Conservation (phyloP, 345 rosid species). For the Abelmoschus esculentus region DNA sequence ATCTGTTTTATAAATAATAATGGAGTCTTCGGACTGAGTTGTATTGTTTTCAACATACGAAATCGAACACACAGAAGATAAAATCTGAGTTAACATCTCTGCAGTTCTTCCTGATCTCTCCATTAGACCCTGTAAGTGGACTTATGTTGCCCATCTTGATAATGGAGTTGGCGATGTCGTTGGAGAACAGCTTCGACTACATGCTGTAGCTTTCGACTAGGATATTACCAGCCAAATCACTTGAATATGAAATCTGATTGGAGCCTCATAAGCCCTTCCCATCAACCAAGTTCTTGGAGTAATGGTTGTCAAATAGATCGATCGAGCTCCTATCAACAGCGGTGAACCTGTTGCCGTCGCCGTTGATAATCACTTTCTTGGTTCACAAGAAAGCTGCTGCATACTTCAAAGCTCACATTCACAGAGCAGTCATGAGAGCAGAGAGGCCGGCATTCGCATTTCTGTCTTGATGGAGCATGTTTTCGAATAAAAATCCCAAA, state of each 20-base stretch:
- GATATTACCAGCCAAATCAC: slow-evolving; percentile 30
- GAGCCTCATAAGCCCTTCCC: slow-evolving; percentile 49
- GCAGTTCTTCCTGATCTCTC: slow-evolving; percentile 24
- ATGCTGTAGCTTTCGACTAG: slow-evolving; percentile 42
- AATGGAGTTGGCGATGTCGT: slow-evolving; percentile 48
- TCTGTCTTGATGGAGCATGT: slow-evolving; percentile 34
- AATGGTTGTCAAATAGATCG: slow-evolving; percentile 50
- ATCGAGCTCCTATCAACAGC: slow-evolving; percentile 20
- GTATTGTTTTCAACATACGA: background rate
- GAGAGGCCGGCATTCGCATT: slow-evolving; percentile 51
- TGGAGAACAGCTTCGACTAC: slow-evolving; percentile 30
- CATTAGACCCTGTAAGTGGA: slow-evolving; percentile 36
- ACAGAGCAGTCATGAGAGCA: slow-evolving; percentile 60
- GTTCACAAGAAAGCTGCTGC: no score
- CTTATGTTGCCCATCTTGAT: slow-evolving; percentile 61
- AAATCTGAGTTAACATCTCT: slow-evolving; percentile 33
- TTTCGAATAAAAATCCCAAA: no score
- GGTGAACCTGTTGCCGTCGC: no score
- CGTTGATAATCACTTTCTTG: no score
- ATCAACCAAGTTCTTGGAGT: slow-evolving; percentile 47
- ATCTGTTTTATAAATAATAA: background rate
- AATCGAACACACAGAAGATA: no score
- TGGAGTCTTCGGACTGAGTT: background rate
- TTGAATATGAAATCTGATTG: slow-evolving; percentile 56
- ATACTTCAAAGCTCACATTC: slow-evolving; percentile 29